Evolutionary conservation across 1,284 basidiomycete genomes (phyloP).

Genomic region (Heterobasidion parviporum): DNA sequence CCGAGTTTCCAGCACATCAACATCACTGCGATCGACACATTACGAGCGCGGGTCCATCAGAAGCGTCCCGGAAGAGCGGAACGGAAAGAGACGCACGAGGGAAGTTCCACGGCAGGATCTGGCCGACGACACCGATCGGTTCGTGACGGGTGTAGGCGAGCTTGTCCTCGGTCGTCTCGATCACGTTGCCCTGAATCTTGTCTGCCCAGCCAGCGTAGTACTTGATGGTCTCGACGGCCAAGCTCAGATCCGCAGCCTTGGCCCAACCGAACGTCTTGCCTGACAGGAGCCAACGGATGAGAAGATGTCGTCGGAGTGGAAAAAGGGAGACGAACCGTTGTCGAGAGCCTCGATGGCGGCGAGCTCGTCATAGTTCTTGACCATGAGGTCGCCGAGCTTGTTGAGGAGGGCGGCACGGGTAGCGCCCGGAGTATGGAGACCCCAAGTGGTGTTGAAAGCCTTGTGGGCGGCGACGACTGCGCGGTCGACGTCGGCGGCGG

Average conservation of each 20-base stretch:
- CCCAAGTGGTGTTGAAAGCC: slow-evolving; percentile 74
- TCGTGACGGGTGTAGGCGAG: slow-evolving; percentile 83
- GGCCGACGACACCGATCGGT: slow-evolving; percentile 85
- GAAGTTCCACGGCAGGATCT: slow-evolving; percentile 83
- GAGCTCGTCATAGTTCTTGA: slow-evolving; percentile 63
- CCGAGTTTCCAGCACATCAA: slow-evolving; percentile 82
- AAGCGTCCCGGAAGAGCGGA: background rate
- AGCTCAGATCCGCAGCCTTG: slow-evolving; percentile 59
- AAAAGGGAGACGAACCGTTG: slow-evolving; percentile 23
- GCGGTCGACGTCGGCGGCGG: slow-evolving; percentile 62
- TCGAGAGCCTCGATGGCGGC: slow-evolving; percentile 75
- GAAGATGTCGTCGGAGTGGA: background rate
- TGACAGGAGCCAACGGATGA: background rate
- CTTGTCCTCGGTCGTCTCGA: slow-evolving; percentile 69
- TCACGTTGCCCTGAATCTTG: slow-evolving; percentile 79
- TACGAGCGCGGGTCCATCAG: background rate
- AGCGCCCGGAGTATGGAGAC: slow-evolving; percentile 52
- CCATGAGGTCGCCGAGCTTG: slow-evolving; percentile 73
- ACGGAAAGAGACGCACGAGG: slow-evolving; percentile 36
- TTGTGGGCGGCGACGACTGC: slow-evolving; percentile 75
- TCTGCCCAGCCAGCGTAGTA: slow-evolving; percentile 80
- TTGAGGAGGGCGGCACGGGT: slow-evolving; percentile 57
- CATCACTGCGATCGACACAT: slow-evolving; percentile 32
- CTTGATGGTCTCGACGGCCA: slow-evolving; percentile 63
- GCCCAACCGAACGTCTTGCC: slow-evolving; percentile 76